Evolutionary conservation across 495 filamentous ascomycete species (phyloP).

Genomic region (Trypethelium eluteriae): DNA sequence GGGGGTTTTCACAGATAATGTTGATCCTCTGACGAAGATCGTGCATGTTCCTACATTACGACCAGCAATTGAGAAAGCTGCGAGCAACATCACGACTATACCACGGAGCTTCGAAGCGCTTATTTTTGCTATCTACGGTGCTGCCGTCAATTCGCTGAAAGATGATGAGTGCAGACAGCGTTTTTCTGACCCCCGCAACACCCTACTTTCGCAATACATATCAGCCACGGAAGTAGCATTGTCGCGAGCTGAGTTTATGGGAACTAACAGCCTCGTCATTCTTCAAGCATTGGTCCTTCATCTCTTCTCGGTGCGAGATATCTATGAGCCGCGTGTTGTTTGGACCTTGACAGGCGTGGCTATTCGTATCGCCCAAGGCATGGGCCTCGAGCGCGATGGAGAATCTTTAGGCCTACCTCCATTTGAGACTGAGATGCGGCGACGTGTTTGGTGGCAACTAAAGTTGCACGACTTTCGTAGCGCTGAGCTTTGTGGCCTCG

Average conservation of each 20-base stretch:
- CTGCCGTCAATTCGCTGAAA: slow-evolving; percentile 13
- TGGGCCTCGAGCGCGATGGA: slow-evolving; percentile 14
- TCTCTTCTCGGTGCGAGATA: slow-evolving; percentile 9
- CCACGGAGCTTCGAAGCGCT: slow-evolving; percentile 52
- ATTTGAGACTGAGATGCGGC: slow-evolving; percentile 17
- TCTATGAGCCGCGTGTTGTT: slow-evolving; percentile 6
- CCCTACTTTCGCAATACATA: slow-evolving; percentile 13
- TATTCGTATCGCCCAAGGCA: slow-evolving; percentile 13
- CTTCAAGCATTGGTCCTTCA: slow-evolving; percentile 21
- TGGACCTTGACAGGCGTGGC: slow-evolving; percentile 21
- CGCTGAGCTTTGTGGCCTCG: slow-evolving; percentile 12
- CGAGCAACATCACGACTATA: slow-evolving; percentile 28
- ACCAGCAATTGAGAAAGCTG: slow-evolving; percentile 32
- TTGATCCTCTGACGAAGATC: slow-evolving; percentile 65
- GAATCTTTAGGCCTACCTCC: background rate
- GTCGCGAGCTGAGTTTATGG: slow-evolving; percentile 18
- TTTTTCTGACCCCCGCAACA: slow-evolving; percentile 3
- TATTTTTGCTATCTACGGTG: slow-evolving; percentile 19
- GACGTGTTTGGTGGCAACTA: slow-evolving; percentile 16
- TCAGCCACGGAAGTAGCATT: slow-evolving; percentile 18
- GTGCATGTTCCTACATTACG: slow-evolving; percentile 43
- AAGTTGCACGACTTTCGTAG: slow-evolving; percentile 12
- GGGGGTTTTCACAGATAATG: slow-evolving; percentile 40
- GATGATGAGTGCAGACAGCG: slow-evolving; percentile 18
- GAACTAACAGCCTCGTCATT: slow-evolving; percentile 13